Base-by-base conservation (phyloP, 2,329 filamentous ascomycete genomes). In the Monilinia polystroma region DNA sequence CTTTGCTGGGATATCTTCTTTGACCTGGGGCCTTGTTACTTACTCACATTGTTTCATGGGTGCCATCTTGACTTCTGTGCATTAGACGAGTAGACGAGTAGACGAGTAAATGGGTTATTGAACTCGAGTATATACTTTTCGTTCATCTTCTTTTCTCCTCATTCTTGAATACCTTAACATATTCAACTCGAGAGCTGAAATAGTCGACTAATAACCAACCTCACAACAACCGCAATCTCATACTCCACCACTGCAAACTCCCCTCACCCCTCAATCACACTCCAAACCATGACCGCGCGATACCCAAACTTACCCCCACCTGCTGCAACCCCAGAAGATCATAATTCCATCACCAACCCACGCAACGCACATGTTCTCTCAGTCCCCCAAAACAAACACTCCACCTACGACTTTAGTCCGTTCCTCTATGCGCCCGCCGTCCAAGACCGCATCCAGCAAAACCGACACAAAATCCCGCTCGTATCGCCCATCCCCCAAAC, bases 401-500 rank as follows among this genome's bases (percentile, higher is more conserved):
- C 43, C 18, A 66, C 55, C 7, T 60, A 68, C 60, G 67, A 73
- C 51, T 69, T 73, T 43, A 60, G 68, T 0, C 66, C 71, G 23
- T 70, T 72, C 38, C 66, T 72, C 11, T 56, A 23, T 10, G 67
- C 71, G 5, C 65, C 68, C 2, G 68, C 69, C 10, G 66, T 73
- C 1, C 64, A 53, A 16, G 23, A 54, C 10, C 55, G 57, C 20
- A 54, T 60, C 12, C 55, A 20, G 4, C 23, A 35, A n/a, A 60
- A 66, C 23, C 45, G 26, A 4, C 35, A 43, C 4, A 54, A 45
- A 32, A 62, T 68, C 26, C 62, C 69, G n/a, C 66, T 71, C n/a
- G 20, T 73, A 29, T 66, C 64, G 26, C 53, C 53, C 20, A 71
- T 74, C 41, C 71, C 73, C 3, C 26, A 67, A 20, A 68, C 69